Percentiles rank a stretch among this genome's conserved stretches.
These are phyloP conservation scores for Aphanomyces invadans DNA, from an alignment of 352 stramenopile genomes.

Conservation along the genomic window DNA sequence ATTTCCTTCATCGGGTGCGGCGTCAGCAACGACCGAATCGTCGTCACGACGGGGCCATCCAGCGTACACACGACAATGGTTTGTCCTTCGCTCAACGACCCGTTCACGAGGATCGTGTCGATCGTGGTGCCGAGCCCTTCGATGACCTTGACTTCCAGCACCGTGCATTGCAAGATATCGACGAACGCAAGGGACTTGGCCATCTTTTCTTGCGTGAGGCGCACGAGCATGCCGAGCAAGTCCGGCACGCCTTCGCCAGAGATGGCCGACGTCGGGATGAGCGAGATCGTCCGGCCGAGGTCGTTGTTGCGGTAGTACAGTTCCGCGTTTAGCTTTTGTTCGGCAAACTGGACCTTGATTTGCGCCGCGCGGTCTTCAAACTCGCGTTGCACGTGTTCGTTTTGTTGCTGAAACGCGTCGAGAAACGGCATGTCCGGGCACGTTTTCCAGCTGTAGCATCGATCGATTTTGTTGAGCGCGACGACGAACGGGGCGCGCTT, in stretches of 20 bases:
- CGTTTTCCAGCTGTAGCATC: slow-evolving; percentile 98
- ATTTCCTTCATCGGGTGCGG: slow-evolving; percentile 98
- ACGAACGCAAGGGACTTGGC: slow-evolving; percentile 82
- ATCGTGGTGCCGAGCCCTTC: slow-evolving; percentile 98
- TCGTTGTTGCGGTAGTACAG: slow-evolving; percentile 99
- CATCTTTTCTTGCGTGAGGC: slow-evolving; percentile 94
- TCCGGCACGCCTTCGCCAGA: slow-evolving; percentile 98
- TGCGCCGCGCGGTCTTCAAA: slow-evolving; percentile 91
- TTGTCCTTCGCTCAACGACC: slow-evolving; percentile 91
- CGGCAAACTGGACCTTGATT: slow-evolving; percentile 93
- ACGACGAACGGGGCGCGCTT: slow-evolving; percentile 97
- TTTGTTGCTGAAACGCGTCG: slow-evolving; percentile 81
- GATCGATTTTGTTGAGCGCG: slow-evolving; percentile 99
- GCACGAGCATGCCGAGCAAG: slow-evolving; percentile 94
- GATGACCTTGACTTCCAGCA: slow-evolving; percentile 99
- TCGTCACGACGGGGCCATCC: slow-evolving; percentile 96
- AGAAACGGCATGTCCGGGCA: slow-evolving; percentile 92
- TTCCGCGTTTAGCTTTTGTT: slow-evolving; percentile 97
- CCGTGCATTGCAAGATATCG: slow-evolving; percentile 93
- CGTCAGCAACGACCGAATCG: slow-evolving; percentile 96
- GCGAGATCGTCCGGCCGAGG: slow-evolving; percentile 90
- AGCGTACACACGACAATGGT: slow-evolving; percentile 98
- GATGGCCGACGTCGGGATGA: slow-evolving; percentile 98
- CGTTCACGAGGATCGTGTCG: slow-evolving; percentile 98
- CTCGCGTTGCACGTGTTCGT: slow-evolving; percentile 92